Conservation (phyloP, 202 grass and related monocot species). For the Setaria italica region DNA sequence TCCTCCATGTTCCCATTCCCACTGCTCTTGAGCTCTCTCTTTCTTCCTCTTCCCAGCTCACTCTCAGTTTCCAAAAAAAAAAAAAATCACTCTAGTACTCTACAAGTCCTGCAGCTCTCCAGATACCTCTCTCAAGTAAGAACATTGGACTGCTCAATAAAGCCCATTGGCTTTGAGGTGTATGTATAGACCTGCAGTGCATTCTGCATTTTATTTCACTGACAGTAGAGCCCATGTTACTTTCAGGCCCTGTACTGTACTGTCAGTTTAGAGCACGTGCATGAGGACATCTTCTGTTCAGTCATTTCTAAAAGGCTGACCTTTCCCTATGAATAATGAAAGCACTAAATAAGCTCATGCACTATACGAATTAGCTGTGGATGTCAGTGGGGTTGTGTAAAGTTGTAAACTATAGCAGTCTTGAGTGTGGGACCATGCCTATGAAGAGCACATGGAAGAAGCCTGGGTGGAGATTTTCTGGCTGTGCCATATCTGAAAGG, state of each 20-base stretch:
- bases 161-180: background rate
- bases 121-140: background rate
- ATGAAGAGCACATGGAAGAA: conserved; percentile 6
- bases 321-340: background rate
- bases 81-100: conserved; percentile 26
- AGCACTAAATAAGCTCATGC: background rate
- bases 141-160: conserved; percentile 13
- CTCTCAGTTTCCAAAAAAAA: background rate
- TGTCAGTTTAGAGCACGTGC: conserved; percentile 22
- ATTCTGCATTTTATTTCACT: background rate
- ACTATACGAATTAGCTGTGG: background rate
- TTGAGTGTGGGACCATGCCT: background rate
- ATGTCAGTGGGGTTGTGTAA: background rate
- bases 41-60: conserved; percentile 39
- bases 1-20: conserved; percentile 38
- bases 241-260: background rate
- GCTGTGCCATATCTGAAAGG: background rate
- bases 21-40: conserved; percentile 34
- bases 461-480: background rate
- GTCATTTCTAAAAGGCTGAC: background rate
- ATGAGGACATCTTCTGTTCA: conserved; percentile 28
- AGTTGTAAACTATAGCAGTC: too few relatives aligned
- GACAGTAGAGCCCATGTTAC: conserved; percentile 4
- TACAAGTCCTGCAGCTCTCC: background rate
- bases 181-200: conserved; percentile 29